Base-by-base conservation (phyloP, 2,329 filamentous ascomycete genomes). In the Aspergillus eucalypticola region DNA sequence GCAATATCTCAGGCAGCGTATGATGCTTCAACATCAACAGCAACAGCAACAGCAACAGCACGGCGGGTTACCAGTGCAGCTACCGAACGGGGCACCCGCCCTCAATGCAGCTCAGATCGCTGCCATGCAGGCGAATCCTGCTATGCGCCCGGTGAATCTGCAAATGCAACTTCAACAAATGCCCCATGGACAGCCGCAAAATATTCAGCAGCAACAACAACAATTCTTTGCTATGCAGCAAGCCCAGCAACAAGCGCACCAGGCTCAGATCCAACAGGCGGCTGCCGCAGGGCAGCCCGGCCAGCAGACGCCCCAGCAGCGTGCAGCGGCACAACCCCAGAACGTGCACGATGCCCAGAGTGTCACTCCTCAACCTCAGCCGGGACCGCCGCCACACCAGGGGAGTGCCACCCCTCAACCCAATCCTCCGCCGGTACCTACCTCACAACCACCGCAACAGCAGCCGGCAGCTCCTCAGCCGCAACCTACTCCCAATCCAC, bases 341-440 rank as follows among this genome's bases (percentile, higher is more conserved):
- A 75, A 67, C 58, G 74, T 79, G 63, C 76, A 77, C 48, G 76
- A 79, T 54, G 69, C 70, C 13, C 77, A 78, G 59, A 75, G 71
- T 51, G 76, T 72, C 3, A 77, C 77, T 42, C 76, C 77, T 17
- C 78, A 79, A 64, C 77, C 78, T n/a, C 78, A 79, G 65, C 75
- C 75, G 55, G 73, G 71, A 7, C 74, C 71, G 3, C 76, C 72
- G 13, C 73, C 73, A 29, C 72, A 75, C 39, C 75, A 76, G 61
- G 73, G 75, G 46, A 72, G 73, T 44, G 71, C 65, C 35, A 79
- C 76, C 29, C 75, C 78, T 50, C 73, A 77, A 44, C 69, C 75
- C 8, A 71, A 72, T 42, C 63, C 67, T 19, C 66, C 65, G 15
- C 73, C 70, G 57, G 68, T 69, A 15, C 70, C 74, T 5, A 69